Base-by-base conservation (phyloP, 352 stramenopile species). In the Achlya hypogyna region DNA sequence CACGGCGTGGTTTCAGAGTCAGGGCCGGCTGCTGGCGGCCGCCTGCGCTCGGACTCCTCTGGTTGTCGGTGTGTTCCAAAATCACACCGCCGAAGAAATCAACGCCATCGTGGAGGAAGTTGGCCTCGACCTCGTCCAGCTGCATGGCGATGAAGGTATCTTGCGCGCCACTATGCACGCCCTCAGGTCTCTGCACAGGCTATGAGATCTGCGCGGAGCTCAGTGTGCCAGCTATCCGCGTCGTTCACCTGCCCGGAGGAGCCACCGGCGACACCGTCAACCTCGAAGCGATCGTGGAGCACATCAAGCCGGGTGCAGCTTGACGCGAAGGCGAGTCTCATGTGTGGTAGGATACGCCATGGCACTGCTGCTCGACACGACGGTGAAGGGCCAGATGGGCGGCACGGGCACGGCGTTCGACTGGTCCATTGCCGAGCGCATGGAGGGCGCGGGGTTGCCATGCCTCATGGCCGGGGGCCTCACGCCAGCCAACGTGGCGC, bases 391-490 rank as follows among this genome's bases (percentile, higher is more conserved):
- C 3, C 78, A 94, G 51, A 69, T 69, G 49, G 42, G 89, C 23
- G 97, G 97, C 51, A 98, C 95, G 1, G 96, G 96, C 28, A 75
- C 93, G 29, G 87, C 87, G 0, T 99, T 99, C 75, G 96, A 99
- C 84, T 98, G 95, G 89, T 91, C 80, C 32, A 95, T 99, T 63
- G 94, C 94, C 0, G 77, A 88, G 71, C 81, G 89, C 23, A 86
- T 98, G 51, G 86, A 88, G 70, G 88, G 91, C 60, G 78, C 78
- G 53, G 92, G 90, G 16, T 75, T 99, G 12, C 96, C 96, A 12
- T 96, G 97, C 29, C 84, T 99, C 32, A 97, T 99, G 77, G 97
- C 97, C 20, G 97, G 97, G 43, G 97, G 97, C 6, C 79, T 99
- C 34, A 96, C 79, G 1, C 78, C 94, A 12, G 84, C 97, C 27